These are phyloP conservation scores for Rachicladosporium sp. DNA, from an alignment of 2,329 filamentous ascomycete species.

Conservation along the genomic window DNA sequence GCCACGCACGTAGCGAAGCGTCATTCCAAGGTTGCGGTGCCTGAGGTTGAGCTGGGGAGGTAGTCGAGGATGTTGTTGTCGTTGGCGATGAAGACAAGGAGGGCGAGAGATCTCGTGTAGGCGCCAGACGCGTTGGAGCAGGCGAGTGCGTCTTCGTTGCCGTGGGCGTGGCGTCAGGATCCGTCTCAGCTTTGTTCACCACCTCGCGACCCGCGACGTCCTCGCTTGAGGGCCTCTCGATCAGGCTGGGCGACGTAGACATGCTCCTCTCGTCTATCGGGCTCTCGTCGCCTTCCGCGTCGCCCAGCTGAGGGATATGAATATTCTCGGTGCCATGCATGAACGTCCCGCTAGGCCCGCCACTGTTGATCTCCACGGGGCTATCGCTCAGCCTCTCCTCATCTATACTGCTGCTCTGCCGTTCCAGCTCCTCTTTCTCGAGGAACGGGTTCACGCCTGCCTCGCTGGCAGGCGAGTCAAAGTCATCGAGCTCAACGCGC, in stretches of 20 bases:
- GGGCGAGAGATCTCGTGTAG: neutral
- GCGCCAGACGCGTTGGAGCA: too few species aligned
- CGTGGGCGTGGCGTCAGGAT: too few species aligned
- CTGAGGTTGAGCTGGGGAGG: neutral
- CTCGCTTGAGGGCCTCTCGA: constrained; percentile 2
- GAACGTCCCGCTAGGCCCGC: constrained; percentile 14
- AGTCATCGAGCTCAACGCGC: constrained; percentile 58
- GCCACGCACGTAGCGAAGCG: constrained; percentile 70
- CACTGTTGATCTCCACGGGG: constrained; percentile 51
- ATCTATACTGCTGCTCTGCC: constrained; percentile 11
- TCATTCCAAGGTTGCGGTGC: constrained; percentile 67
- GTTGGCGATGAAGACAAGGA: constrained; percentile 1
- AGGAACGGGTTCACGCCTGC: constrained; percentile 7
- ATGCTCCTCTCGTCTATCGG: neutral
- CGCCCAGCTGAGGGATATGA: constrained; percentile 18
- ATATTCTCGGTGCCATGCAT: constrained; percentile 27
- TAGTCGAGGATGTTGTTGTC: too few species aligned
- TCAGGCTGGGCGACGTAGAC: constrained; percentile 3
- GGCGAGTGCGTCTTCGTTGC: too few species aligned
- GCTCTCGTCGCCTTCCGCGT: constrained; percentile 7
- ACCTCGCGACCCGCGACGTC: too few species aligned
- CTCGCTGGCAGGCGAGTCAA: constrained; percentile 41
- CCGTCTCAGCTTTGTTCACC: too few species aligned
- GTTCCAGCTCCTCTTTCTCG: constrained; percentile 19
- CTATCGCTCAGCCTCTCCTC: constrained; percentile 50